Conservation (phyloP, 768 basidiomycete species). For the Nevesoporus exiguus region DNA sequence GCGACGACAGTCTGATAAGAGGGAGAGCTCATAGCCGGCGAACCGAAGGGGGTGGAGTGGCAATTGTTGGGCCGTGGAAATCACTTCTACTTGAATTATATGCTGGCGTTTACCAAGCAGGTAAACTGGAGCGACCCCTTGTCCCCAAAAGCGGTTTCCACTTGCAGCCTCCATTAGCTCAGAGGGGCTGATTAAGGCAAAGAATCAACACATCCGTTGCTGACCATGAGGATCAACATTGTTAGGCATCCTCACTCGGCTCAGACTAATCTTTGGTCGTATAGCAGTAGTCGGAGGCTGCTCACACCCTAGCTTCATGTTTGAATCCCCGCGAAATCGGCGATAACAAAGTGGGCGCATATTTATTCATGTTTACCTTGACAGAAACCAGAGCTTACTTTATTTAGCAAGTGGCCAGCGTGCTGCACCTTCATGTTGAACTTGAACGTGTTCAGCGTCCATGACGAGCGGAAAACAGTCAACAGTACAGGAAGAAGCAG, state of each 20-base stretch:
- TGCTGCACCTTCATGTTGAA: neutral
- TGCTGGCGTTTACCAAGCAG: neutral
- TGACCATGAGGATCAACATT: neutral
- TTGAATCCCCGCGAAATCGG: neutral
- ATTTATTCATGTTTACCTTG: neutral
- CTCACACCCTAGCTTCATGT: neutral
- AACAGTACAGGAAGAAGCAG: neutral
- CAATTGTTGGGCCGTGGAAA: neutral
- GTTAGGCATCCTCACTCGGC: neutral
- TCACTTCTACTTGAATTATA: neutral
- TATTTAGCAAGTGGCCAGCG: neutral
- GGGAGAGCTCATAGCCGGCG: neutral
- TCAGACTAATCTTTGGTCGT: neutral
- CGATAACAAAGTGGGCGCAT: neutral
- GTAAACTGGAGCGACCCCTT: neutral
- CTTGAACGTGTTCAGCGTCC: neutral
- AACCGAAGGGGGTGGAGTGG: neutral
- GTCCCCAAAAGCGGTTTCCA: neutral
- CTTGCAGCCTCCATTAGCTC: neutral
- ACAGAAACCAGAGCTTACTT: neutral
- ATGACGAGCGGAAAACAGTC: slow-evolving; percentile 1
- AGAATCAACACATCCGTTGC: neutral
- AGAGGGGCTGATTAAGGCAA: neutral
- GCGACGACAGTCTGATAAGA: neutral
- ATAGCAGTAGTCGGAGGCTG: neutral